Evolutionary conservation across 345 rosid genomes (phyloP).

Genomic region (Populus deltoides): DNA sequence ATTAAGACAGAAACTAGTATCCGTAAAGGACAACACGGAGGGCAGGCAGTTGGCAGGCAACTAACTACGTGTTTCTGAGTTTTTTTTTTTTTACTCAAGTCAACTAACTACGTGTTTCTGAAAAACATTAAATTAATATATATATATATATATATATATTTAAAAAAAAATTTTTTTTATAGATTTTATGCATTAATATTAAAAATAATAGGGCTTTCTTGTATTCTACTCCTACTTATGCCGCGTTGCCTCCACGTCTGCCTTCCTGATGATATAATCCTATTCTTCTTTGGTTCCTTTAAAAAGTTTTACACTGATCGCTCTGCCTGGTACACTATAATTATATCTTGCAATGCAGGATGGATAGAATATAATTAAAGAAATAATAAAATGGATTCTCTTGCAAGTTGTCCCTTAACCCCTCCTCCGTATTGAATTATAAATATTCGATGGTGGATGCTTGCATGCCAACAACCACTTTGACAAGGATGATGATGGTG

Average conservation of each 20-base stretch:
- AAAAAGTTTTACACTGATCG: neutral
- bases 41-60: neutral
- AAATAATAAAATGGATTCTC: constrained; percentile 25
- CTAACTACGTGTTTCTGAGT: too few species aligned
- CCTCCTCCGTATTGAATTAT: constrained; percentile 22
- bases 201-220: neutral
- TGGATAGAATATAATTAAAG: neutral
- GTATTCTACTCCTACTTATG: neutral
- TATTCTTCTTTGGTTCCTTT: neutral
- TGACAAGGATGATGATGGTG: constrained; percentile 45
- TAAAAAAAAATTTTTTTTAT: too few species aligned
- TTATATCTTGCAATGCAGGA: neutral
- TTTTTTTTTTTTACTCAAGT: too few species aligned
- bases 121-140: too few species aligned
- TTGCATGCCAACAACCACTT: constrained; percentile 80
- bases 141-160: too few species aligned
- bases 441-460: constrained; percentile 1
- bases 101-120: too few species aligned
- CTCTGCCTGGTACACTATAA: neutral
- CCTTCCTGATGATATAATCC: neutral
- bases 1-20: too few species aligned
- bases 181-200: too few species aligned
- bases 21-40: neutral
- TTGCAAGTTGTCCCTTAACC: constrained; percentile 43
- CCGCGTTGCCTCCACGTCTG: neutral